phyloP scores from a whole-genome alignment of 495 filamentous ascomycete species.

The Stereocaulon alpinum region DNA sequence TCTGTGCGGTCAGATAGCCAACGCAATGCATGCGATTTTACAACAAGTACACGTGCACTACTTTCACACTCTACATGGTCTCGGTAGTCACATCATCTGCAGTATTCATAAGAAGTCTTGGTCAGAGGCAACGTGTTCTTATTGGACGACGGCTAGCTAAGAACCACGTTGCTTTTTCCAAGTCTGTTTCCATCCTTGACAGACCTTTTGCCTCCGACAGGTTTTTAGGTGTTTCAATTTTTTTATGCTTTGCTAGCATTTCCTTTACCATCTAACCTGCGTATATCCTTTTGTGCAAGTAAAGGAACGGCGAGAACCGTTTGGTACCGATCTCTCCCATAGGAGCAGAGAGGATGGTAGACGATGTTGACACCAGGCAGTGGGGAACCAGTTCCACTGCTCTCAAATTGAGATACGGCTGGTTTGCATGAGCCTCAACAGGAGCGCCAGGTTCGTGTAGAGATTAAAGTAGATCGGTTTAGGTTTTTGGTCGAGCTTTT shows the following conservation, averaged over 20 bases:
- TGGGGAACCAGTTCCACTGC: conserved; percentile 6
- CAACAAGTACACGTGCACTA: no score
- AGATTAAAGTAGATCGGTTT: background rate
- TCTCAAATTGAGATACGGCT: background rate
- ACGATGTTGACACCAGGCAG: conserved; percentile 13
- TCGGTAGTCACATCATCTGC: background rate
- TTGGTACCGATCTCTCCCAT: background rate
- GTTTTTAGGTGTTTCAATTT: background rate
- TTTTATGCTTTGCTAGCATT: conserved; percentile 5
- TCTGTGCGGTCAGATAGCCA: no score
- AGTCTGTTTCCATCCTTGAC: conserved; percentile 4
- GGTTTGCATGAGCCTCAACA: conserved; percentile 5
- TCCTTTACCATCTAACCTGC: conserved; percentile 1
- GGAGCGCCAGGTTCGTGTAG: conserved; percentile 3
- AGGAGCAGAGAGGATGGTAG: conserved; percentile 9
- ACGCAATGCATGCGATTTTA: no score
- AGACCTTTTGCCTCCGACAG: conserved; percentile 12
- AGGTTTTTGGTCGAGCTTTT: background rate
- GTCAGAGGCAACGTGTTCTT: conserved; percentile 3
- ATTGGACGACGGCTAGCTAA: conserved; percentile 4
- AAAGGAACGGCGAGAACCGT: conserved; percentile 11
- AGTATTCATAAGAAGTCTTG: background rate
- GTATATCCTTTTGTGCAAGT: background rate
- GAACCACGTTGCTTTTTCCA: conserved; percentile 2
- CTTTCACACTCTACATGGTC: no score